A percentile compares a stretch with the other conserved stretches of the same genome.
These are phyloP conservation scores for Globisporangium apiculatum DNA, from an alignment of 352 stramenopile genomes.

Conservation along the genomic window DNA sequence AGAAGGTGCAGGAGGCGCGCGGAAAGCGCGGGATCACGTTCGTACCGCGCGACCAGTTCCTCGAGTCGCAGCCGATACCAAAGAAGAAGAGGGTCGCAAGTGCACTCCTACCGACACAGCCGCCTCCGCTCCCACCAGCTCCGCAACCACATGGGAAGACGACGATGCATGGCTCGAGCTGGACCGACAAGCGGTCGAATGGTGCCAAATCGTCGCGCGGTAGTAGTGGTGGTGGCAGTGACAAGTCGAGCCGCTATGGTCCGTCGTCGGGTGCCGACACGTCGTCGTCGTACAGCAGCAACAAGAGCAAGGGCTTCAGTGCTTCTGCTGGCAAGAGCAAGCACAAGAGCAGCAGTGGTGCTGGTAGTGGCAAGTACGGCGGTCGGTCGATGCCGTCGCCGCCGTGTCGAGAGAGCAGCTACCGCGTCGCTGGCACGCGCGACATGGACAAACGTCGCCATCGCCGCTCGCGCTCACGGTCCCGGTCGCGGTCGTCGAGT, in stretches of 20 bases:
- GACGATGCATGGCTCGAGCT: neutral
- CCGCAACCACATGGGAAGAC: slow-evolving; percentile 3
- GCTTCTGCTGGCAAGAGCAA: neutral
- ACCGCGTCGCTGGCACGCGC: neutral
- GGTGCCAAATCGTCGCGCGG: slow-evolving; percentile 1
- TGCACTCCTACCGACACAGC: neutral
- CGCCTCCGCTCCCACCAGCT: neutral
- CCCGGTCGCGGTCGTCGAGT: slow-evolving; percentile 21
- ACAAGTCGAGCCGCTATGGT: slow-evolving; percentile 34
- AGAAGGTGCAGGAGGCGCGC: slow-evolving; percentile 41
- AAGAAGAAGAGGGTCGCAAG: slow-evolving; percentile 23
- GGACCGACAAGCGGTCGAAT: slow-evolving; percentile 8
- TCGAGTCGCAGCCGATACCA: slow-evolving; percentile 44
- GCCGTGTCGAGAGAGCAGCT: slow-evolving; percentile 13
- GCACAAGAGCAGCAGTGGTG: neutral
- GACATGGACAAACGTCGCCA: slow-evolving; percentile 8
- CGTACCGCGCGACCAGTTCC: slow-evolving; percentile 32
- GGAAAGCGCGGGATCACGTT: slow-evolving; percentile 29
- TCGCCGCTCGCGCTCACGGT: slow-evolving; percentile 1
- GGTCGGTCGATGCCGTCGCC: slow-evolving; percentile 8
- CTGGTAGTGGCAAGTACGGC: slow-evolving; percentile 12
- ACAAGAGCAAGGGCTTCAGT: slow-evolving; percentile 2
- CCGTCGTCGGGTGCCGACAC: slow-evolving; percentile 16
- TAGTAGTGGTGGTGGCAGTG: neutral
- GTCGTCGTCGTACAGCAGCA: neutral